Conservation (phyloP, 2,329 filamentous ascomycete species). For the Xylaria arbuscula region DNA sequence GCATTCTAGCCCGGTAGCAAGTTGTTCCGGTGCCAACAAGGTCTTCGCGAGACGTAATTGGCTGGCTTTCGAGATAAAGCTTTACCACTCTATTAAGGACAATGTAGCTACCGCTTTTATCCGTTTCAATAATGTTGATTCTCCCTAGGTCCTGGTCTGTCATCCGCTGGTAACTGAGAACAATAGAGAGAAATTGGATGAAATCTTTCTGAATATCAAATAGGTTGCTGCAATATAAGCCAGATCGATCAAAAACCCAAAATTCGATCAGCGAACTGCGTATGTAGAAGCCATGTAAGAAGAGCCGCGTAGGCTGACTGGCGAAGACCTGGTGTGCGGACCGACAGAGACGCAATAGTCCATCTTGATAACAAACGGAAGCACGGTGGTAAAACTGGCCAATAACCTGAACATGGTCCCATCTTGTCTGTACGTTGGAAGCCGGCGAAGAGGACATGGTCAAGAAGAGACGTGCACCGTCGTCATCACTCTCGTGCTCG, state of each 20-base stretch:
- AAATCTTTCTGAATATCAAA: constrained; percentile 49
- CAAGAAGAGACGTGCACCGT: constrained; percentile 36
- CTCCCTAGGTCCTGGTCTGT: constrained; percentile 47
- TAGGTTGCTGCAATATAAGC: constrained; percentile 49
- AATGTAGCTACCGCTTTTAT: constrained; percentile 41
- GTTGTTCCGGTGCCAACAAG: constrained; percentile 49
- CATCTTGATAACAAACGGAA: constrained; percentile 36
- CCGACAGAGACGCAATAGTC: constrained; percentile 40
- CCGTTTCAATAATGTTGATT: constrained; percentile 42
- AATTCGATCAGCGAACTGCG: constrained; percentile 49
- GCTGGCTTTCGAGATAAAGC: constrained; percentile 48
- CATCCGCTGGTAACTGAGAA: constrained; percentile 50
- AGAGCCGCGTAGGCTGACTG: constrained; percentile 50
- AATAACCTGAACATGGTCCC: constrained; percentile 40
- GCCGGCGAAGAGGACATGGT: constrained; percentile 26
- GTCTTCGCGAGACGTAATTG: constrained; percentile 43
- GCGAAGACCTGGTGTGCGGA: constrained; percentile 46
- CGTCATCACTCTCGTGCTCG: constrained; percentile 12
- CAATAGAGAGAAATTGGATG: constrained; percentile 45
- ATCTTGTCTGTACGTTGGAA: constrained; percentile 28
- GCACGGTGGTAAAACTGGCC: constrained; percentile 38
- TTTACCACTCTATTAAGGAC: constrained; percentile 37
- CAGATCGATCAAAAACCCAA: constrained; percentile 54
- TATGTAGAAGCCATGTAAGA: constrained; percentile 53
- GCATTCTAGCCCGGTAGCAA: constrained; percentile 48